Base-by-base conservation (phyloP, 306 rosid genomes). In the Dryas octopetala region DNA sequence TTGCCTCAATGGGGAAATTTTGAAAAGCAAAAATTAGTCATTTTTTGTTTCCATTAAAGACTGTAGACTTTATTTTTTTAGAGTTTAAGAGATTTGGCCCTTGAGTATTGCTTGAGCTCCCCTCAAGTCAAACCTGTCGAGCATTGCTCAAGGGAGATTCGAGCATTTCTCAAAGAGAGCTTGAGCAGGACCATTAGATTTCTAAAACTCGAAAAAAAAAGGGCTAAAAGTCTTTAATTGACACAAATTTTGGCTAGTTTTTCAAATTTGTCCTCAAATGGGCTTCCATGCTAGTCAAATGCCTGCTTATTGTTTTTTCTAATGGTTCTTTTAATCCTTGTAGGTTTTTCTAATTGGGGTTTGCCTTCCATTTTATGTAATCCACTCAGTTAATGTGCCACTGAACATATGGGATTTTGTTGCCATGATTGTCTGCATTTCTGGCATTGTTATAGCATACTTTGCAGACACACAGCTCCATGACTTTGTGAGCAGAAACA, bases 381-480 rank as follows among this genome's bases (percentile, higher is more conserved):
- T 95, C 57, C 98, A 95, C 88, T 71, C 82, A 11, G 88, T 81
- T 4, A 83, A 87, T 74, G 50, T 76, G 77, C 90, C 93, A 49
- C 79, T 91, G 82, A 89, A 81, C 88, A 60, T 85, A 9, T 81
- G 83, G 88, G 97, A 95, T 80, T 78, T 86, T 66, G 83, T 81
- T 55, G 97, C 98, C 53, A 26, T 81, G 61, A 44, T 74, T 68
- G 65, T 83, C 65, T 91, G 90, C 73, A 32, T 77, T 23, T 62
- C 82, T 52, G 97, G 97, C 62, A 84, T 95, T 74, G 76, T 84
- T 65, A 79, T 88, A n/a, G 99, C 99, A 5, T 89, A 84, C 86
- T 85, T 47, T 62, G 92, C 97, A 1, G 99, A 95, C 76, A 91
- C 97, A 12, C 96, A 92, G 66, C 97, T 95, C 69, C 55, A 89